Base-by-base conservation (phyloP, 192 early-diverging fungal species). In the Gaertneriomyces semiglobifer region DNA sequence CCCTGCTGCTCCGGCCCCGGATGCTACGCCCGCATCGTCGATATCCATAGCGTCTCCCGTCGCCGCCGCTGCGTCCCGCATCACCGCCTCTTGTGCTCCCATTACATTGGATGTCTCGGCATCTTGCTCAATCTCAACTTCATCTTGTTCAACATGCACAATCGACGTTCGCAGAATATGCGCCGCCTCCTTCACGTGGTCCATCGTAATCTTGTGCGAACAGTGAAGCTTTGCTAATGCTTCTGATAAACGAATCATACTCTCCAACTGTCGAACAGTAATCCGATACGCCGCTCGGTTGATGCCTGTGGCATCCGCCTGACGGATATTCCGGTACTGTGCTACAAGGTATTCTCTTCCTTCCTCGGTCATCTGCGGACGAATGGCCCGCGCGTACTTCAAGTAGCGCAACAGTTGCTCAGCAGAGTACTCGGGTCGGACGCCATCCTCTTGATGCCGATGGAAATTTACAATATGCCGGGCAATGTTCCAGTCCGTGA, bases 261-360 rank as follows among this genome's bases (percentile, higher is more conserved):
- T 91, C 80, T 97, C 96, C 14, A 98, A 79, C 78, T 98, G 96
- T 52, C 95, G 88, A 33, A 98, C 96, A 1, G 96, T 98, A 66
- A 97, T 97, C 40, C 95, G 85, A 70, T 93, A 94, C 0, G 93
- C 92, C 8, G 77, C 63, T 54, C 71, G 74, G 59, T 70, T 69
- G 33, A 83, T 69, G 8, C 79, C 92, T 25, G 89, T 86, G 1
- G 87, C 86, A 71, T 98, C 95, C 53, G 84, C 87, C 77, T 93
- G 92, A 19, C 95, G 76, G 56, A 98, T 74, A 46, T 92, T 88
- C 44, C 90, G 80, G 77, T 98, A 98, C 62, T 91, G 88, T 63
- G 86, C 83, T 54, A 89, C 87, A 50, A 98, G 75, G 45, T 88
- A 81, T 33, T 80, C 78, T 47, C 87, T 86, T 3, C 95, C 89